Base-by-base conservation (phyloP, 2,329 filamentous ascomycete species). In the Claviceps humidiphila region DNA sequence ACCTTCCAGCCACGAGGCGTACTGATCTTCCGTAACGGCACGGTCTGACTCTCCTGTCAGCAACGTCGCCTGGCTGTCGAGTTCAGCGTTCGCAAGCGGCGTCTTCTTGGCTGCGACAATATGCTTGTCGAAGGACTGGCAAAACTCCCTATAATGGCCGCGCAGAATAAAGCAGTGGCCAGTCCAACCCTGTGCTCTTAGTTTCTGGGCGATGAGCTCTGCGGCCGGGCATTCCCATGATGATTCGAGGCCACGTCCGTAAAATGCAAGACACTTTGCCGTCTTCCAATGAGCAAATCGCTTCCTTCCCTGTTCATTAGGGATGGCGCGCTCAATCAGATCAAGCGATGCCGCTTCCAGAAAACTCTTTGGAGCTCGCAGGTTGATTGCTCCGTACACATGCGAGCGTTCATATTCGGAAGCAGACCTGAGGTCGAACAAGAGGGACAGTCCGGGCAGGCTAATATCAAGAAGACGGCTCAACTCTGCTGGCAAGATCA, bases 71-170 rank as follows among this genome's bases (percentile, higher is more conserved):
- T 61, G 56, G 38, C 40, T 62, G 45, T 71, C 71, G 2, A 68
- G 53, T 52, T 72, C 70, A 44, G 69, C 64, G 40, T 66, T 67
- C n/a, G 68, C 68, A 7, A 65, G 66, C 22, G 67, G 63, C 1
- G 68, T 70, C 59, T 68, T 74, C 54, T 66, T 72, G 34, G 64
- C 58, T 4, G 69, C 71, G 20, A 66, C 67, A 54, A 78, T 74
- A 54, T 76, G 73, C 54, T 72, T 73, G 54, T 72, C 71, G 55
- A 77, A 80, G 0, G 74, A 75, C 26, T 68, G 66, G 16, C 74
- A 75, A 55, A 80, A 80, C 55, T 80, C 76, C 47, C 70, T 69
- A 58, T 75, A 80, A 51, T 77, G 74, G 0, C 77, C 76, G 58
- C 78, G 78, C 38, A 80, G 67, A 7, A 80, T 66, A 57, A 79